Conservation (phyloP, 805 yeast species). For the Yamadazyma endophytica region DNA sequence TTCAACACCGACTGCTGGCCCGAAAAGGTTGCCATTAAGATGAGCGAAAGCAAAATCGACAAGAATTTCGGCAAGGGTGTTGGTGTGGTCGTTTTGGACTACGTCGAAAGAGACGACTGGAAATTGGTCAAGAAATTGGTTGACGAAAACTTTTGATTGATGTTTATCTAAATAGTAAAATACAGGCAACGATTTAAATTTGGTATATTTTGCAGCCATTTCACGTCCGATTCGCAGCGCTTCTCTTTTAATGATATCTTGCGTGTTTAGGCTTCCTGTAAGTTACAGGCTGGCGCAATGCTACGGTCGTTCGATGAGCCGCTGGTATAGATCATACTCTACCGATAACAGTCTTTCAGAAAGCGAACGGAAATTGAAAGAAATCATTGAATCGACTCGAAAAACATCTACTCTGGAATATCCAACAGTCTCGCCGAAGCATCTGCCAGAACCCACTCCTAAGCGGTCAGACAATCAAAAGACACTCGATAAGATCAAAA, state of each 20-base stretch:
- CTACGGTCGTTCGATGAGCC: background rate
- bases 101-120: constrained; percentile 62
- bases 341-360: constrained; percentile 1
- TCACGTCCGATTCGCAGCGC: no score
- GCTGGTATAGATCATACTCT: background rate
- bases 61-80: constrained; percentile 50
- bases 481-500: constrained; percentile 1
- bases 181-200: no score
- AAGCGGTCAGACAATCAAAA: background rate
- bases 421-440: no score
- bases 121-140: constrained; percentile 46
- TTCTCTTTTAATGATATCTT: no score
- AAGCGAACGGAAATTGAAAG: constrained; percentile 1
- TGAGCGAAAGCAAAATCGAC: constrained; percentile 39
- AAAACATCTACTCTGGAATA: background rate
- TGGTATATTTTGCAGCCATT: no score
- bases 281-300: background rate
- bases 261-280: no score
- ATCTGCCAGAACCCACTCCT: background rate
- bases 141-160: constrained; percentile 41
- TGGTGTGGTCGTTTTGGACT: constrained; percentile 69
- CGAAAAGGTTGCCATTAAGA: constrained; percentile 52
- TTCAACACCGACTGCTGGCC: constrained; percentile 77
- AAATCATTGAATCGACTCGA: background rate
- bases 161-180: no score